Percentiles rank a stretch among this genome's conserved stretches.
Evolutionary conservation across 2,329 filamentous ascomycete species (phyloP).

Genomic region (Alternaria postmessia): DNA sequence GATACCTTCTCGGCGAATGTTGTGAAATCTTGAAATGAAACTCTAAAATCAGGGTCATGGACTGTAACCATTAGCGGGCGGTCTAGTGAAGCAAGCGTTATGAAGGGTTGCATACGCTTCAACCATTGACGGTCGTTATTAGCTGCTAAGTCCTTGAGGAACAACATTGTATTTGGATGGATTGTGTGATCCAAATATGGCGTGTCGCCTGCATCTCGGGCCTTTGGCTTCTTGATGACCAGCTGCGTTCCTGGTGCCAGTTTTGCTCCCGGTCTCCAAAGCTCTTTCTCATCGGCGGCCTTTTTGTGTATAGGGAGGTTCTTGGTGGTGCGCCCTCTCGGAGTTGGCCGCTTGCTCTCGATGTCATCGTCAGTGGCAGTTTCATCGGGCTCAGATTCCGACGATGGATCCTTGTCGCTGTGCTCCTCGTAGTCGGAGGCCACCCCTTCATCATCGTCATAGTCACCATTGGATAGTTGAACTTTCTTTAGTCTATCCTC

Average conservation of each 20-base stretch:
- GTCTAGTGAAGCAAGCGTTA: neutral
- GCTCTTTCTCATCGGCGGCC: constrained; percentile 54
- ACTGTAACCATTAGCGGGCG: constrained; percentile 58
- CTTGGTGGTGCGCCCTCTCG: constrained; percentile 28
- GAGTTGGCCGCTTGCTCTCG: constrained; percentile 36
- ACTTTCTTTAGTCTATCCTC: constrained; percentile 21
- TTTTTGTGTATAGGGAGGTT: constrained; percentile 34
- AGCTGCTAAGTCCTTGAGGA: constrained; percentile 64
- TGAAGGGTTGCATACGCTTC: constrained; percentile 60
- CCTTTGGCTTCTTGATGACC: constrained; percentile 69
- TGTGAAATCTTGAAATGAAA: constrained; percentile 81
- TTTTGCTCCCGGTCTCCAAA: constrained; percentile 66
- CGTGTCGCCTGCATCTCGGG: constrained; percentile 66
- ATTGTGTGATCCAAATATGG: constrained; percentile 66
- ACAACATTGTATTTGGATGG: constrained; percentile 70
- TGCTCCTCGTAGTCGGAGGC: constrained; percentile 55
- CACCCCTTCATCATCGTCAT: constrained; percentile 42
- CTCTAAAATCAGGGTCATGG: constrained; percentile 80
- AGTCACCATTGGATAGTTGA: constrained; percentile 35
- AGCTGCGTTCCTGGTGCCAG: constrained; percentile 67
- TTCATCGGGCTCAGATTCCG: constrained; percentile 46
- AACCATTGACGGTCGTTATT: constrained; percentile 72
- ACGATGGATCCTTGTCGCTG: constrained; percentile 38
- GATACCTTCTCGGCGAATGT: constrained; percentile 78
- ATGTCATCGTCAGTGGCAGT: constrained; percentile 39